phyloP scores from a whole-genome alignment of 164 flowering plant species.

The Malania oleifera region DNA sequence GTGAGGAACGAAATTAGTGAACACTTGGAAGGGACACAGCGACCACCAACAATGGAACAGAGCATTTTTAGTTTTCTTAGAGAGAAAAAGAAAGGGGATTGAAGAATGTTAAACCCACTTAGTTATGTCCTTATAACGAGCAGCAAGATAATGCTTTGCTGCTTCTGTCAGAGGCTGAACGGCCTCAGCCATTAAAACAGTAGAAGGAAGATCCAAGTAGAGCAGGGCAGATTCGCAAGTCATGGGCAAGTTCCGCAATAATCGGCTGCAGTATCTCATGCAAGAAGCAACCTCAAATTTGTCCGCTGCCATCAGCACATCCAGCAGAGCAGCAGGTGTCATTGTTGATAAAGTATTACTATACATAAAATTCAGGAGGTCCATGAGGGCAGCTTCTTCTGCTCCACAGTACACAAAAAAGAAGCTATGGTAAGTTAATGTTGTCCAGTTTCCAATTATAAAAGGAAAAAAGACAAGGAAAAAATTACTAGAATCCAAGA shows the following conservation, averaged over 20 bases:
- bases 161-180: slow-evolving; percentile 51
- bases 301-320: slow-evolving; percentile 7
- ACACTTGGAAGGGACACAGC: too few species aligned
- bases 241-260: slow-evolving; percentile 30
- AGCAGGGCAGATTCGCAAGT: slow-evolving; percentile 50
- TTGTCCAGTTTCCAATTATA: not conserved
- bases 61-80: too few species aligned
- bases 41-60: too few species aligned
- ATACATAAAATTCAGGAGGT: slow-evolving; percentile 8
- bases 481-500: not conserved
- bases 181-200: slow-evolving; percentile 50
- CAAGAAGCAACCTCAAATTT: slow-evolving; percentile 9
- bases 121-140: slow-evolving; percentile 37
- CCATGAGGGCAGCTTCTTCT: slow-evolving; percentile 9
- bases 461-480: not conserved
- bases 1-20: too few species aligned
- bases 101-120: slow-evolving; percentile 20
- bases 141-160: slow-evolving; percentile 36
- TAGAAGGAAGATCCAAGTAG: slow-evolving; percentile 55
- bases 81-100: not conserved
- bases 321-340: slow-evolving; percentile 3
- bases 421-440: not conserved
- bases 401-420: not conserved
- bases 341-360: slow-evolving; percentile 1
- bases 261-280: slow-evolving; percentile 6